These are phyloP conservation scores for Balakata baccata DNA, from an alignment of 345 rosid species.

Conservation along the genomic window DNA sequence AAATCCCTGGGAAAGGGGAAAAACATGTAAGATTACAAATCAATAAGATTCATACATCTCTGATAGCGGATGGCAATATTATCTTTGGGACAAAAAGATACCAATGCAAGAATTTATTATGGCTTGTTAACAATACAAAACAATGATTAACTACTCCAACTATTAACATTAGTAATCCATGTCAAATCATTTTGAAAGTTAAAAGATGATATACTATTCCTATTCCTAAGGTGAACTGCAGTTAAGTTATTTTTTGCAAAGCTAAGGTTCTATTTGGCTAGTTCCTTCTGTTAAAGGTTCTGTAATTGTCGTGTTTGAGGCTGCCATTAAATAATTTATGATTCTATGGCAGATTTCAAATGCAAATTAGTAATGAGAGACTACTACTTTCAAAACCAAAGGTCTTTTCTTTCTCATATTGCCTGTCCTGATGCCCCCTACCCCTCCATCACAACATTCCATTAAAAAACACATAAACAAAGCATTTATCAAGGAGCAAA, in stretches of 20 bases:
- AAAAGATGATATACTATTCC: not conserved
- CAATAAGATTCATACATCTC: not conserved
- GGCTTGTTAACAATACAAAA: not conserved
- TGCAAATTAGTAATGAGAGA: too few species aligned
- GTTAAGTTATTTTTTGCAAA: not conserved
- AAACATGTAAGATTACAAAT: not conserved
- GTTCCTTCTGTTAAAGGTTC: not conserved
- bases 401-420: conserved; percentile 1
- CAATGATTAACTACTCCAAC: not conserved
- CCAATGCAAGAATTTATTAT: not conserved
- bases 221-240: not conserved
- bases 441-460: too few species aligned
- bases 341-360: not conserved
- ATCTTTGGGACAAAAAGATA: too few species aligned
- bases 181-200: not conserved
- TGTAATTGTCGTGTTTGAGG: not conserved
- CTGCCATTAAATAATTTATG: not conserved
- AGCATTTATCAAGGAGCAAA: too few species aligned
- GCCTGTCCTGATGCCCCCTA: not conserved
- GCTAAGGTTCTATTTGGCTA: not conserved
- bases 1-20: not conserved
- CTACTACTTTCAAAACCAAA: not conserved
- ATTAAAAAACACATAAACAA: too few species aligned
- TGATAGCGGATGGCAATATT: not conserved
- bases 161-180: not conserved